Base-by-base conservation (phyloP, 352 stramenopile species). In the Pythium apleroticum region DNA sequence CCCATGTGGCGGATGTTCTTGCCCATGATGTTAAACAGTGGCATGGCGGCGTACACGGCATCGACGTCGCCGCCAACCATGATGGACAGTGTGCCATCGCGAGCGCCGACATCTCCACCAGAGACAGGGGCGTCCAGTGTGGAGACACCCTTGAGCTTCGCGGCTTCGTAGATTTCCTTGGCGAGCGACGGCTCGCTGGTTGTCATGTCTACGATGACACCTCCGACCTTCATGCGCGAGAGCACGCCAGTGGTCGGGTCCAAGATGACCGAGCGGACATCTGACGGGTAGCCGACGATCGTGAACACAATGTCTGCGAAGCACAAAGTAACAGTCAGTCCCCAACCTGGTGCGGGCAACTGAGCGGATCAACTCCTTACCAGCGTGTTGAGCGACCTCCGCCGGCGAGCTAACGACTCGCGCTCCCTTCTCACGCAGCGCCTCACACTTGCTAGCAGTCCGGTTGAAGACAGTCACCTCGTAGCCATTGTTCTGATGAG, bases 1-100 rank as follows among this genome's bases (percentile, higher is more conserved):
- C 91, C 91, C 84, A 97, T 96, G 72, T 97, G 87, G 11, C 85
- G 81, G 59, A 97, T 78, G 39, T 94, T 96, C 65, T 94, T 96
- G 65, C 90, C 89, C 77, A 97, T 90, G 39, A 95, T 73, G 49
- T 87, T 89, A 60, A 97, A 88, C 55, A 96, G 84, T 17, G 90
- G 90, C 78, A 93, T 90, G 31, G 90, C 77, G 1, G 72, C 70
- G 53, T 95, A 90, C 55, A 97, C 78, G 1, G 79, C 76, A 22
- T 93, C 83, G 24, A 92, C 79, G 30, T 97, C 90, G 17, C 89
- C 89, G 19, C 91, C 91, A 24, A 97, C 84, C 91, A 97, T 97
- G 61, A 98, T 95, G 8, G 88, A 95, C 19, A 98, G 69, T 10
- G 84, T 88, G 22, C 69, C 91, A 30, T 96, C 82, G n/a, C 81